Percentiles rank a stretch among this genome's conserved stretches.
These are phyloP conservation scores for Blastocystis sp. DNA, from an alignment of 352 stramenopile species.

Conservation along the genomic window DNA sequence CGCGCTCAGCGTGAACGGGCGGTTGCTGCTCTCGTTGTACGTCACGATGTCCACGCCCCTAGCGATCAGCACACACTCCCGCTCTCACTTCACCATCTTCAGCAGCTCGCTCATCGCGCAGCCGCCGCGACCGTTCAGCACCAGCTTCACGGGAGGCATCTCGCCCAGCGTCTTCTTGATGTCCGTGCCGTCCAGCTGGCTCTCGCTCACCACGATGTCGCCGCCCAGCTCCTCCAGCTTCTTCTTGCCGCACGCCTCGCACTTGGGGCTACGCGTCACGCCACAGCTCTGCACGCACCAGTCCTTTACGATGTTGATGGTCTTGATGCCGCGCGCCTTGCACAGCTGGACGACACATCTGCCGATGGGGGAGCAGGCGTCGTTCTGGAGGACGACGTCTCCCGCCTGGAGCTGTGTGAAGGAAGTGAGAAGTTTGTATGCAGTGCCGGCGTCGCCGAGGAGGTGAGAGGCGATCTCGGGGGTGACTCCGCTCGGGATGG, in stretches of 20 bases:
- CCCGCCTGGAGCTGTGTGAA: conserved; percentile 82
- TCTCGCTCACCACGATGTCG: conserved; percentile 81
- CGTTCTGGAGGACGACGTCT: conserved; percentile 88
- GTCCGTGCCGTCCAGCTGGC: conserved; percentile 79
- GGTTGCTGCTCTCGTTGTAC: conserved; percentile 30
- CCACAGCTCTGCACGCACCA: conserved; percentile 80
- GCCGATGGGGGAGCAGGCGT: conserved; percentile 84
- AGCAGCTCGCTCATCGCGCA: conserved; percentile 49
- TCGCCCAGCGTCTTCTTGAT: conserved; percentile 85
- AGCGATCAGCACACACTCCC: neutral
- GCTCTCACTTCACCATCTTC: neutral
- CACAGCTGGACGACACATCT: conserved; percentile 86
- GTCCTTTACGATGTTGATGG: conserved; percentile 82
- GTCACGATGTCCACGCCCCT: conserved; percentile 25
- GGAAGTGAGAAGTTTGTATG: conserved; percentile 84
- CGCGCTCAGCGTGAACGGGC: conserved; percentile 5
- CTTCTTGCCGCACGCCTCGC: neutral
- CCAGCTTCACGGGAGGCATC: conserved; percentile 83
- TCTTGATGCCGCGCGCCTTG: conserved; percentile 85
- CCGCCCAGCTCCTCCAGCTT: conserved; percentile 83
- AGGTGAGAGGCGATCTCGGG: conserved; percentile 84
- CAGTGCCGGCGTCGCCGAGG: conserved; percentile 82
- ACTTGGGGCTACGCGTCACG: conserved; percentile 59
- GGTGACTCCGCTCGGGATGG: conserved; percentile 79
- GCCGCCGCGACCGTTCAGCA: conserved; percentile 83